phyloP scores from a whole-genome alignment of 148 eudicot genomes.

The Rhododendron ferrugineum region DNA sequence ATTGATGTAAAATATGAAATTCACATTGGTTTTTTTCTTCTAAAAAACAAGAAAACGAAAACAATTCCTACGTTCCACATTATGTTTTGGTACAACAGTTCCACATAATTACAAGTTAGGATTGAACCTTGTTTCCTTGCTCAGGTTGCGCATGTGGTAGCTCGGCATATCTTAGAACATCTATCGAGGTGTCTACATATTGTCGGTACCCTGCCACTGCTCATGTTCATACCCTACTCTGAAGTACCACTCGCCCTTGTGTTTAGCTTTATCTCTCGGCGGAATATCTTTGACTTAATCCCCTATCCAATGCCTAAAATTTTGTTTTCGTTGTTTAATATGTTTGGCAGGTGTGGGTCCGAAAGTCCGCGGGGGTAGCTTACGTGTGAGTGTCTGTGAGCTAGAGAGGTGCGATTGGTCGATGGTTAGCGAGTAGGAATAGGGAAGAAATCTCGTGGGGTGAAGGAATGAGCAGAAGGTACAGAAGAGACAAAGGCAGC shows the following conservation, averaged over 20 bases:
- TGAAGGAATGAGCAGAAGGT: too few species aligned
- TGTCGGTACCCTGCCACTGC: background rate
- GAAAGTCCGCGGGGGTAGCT: too few species aligned
- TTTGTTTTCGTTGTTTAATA: background rate
- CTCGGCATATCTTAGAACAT: background rate
- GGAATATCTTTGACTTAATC: background rate
- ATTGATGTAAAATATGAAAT: background rate
- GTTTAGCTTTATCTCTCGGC: background rate
- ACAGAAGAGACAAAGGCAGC: too few species aligned
- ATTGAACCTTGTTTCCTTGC: background rate
- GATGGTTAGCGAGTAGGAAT: too few species aligned
- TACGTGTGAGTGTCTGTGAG: too few species aligned
- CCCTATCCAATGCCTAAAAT: background rate
- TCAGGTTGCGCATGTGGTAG: constrained; percentile 6
- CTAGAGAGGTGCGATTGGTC: too few species aligned
- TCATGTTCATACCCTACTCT: background rate
- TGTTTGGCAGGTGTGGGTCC: background rate
- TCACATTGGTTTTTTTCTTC: background rate
- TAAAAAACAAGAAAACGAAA: too few species aligned
- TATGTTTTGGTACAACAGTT: too few species aligned
- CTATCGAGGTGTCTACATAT: background rate
- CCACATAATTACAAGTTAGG: too few species aligned
- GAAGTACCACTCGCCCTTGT: background rate
- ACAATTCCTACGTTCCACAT: too few species aligned
- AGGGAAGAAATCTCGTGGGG: too few species aligned